A percentile compares a stretch with the other conserved stretches of the same genome.
Conservation (phyloP, 139 green algal genomes). For the Haematococcus lacustris region DNA sequence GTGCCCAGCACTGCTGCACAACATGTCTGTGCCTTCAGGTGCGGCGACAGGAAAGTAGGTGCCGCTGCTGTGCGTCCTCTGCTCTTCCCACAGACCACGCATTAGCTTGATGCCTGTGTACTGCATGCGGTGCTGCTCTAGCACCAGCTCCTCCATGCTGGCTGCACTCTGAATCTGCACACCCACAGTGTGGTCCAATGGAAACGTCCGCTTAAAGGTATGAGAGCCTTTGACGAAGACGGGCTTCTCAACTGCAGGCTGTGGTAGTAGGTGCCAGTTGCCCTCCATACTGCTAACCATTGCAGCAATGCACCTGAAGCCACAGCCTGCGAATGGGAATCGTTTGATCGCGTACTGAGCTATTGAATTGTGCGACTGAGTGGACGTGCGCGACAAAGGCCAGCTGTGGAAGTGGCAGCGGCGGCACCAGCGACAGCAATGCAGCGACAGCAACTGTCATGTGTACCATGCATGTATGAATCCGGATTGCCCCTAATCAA, state of each 20-base stretch:
- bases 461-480: too few species aligned
- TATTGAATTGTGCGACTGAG: too few species aligned
- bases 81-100: constrained; percentile 10
- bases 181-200: background rate
- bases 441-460: too few species aligned
- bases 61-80: background rate
- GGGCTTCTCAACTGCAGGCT: constrained; percentile 3
- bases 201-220: constrained; percentile 15
- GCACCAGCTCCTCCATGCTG: constrained; percentile 9
- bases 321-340: background rate
- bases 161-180: background rate
- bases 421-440: too few species aligned
- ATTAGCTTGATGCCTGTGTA: constrained; percentile 14
- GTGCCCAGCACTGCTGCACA: constrained; percentile 17
- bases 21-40: constrained; percentile 1
- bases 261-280: constrained; percentile 10
- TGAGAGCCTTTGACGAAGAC: background rate
- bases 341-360: too few species aligned
- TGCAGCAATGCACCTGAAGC: constrained; percentile 2
- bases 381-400: too few species aligned
- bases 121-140: constrained; percentile 7
- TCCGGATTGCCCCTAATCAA: too few species aligned
- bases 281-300: constrained; percentile 16
- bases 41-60: constrained; percentile 13
- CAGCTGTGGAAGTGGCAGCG: too few species aligned